Percentiles rank a stretch among this genome's conserved stretches.
These are phyloP conservation scores for Orbilia ellipsospora DNA, from an alignment of 2,329 filamentous ascomycete species.

Conservation along the genomic window DNA sequence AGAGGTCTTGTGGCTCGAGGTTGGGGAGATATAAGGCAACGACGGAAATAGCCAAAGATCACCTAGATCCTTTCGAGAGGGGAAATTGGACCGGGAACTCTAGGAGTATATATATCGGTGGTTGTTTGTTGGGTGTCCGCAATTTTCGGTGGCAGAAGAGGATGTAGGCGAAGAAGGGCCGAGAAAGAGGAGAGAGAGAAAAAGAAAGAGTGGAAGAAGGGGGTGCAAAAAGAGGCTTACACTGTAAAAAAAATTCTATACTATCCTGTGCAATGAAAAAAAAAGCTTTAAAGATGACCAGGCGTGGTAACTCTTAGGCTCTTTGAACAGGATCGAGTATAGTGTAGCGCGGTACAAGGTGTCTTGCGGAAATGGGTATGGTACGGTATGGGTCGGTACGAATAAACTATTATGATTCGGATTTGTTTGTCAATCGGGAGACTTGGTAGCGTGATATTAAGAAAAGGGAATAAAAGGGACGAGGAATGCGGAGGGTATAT, in stretches of 20 bases:
- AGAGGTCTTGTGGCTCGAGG: constrained; percentile 28
- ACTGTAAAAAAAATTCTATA: constrained; percentile 50
- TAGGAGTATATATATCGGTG: constrained; percentile 32
- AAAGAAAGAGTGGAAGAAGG: constrained; percentile 33
- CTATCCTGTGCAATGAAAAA: constrained; percentile 30
- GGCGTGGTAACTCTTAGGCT: constrained; percentile 40
- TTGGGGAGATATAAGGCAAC: constrained; percentile 7
- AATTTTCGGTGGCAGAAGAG: constrained; percentile 20
- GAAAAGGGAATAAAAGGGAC: constrained; percentile 20
- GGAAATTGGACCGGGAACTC: constrained; percentile 27
- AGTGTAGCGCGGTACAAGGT: constrained; percentile 37
- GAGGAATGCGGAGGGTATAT: constrained; percentile 52
- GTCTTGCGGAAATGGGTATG: constrained; percentile 51
- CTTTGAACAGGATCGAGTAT: constrained; percentile 46
- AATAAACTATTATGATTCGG: constrained; percentile 46
- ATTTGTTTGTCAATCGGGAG: constrained; percentile 26
- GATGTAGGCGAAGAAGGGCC: constrained; percentile 39
- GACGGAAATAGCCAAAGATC: constrained; percentile 7
- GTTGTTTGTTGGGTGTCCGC: constrained; percentile 18
- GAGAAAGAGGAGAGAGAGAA: constrained; percentile 26
- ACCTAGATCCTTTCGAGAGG: constrained; percentile 32
- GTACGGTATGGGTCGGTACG: constrained; percentile 51
- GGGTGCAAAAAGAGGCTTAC: constrained; percentile 45
- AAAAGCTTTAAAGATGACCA: constrained; percentile 22
- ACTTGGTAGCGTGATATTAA: constrained; percentile 9